Percentiles rank a stretch among this genome's conserved stretches.
Conservation (phyloP, 2,329 filamentous ascomycete genomes). For the Diaporthe australafricana region DNA sequence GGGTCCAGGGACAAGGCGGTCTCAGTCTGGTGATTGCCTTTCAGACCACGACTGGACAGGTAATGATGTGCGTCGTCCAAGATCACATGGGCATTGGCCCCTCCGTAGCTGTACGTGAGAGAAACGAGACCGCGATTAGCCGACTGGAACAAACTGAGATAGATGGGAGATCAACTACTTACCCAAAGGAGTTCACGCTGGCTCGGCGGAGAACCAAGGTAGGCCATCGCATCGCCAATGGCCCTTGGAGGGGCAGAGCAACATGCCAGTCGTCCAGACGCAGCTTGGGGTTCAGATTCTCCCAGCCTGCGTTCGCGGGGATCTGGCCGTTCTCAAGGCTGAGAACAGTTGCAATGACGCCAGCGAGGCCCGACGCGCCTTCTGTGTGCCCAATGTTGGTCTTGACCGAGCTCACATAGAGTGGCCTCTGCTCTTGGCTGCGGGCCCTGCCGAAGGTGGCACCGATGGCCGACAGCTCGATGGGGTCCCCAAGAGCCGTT, state of each 20-base stretch:
- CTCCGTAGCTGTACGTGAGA: too few relatives aligned
- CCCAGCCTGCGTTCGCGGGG: conserved; percentile 61
- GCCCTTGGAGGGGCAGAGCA: conserved; percentile 56
- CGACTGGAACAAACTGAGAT: too few relatives aligned
- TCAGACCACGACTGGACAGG: background rate
- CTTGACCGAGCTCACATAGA: conserved; percentile 51
- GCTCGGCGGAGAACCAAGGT: background rate
- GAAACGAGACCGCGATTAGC: too few relatives aligned
- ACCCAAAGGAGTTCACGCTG: background rate
- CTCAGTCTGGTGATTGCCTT: background rate
- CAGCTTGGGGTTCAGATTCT: conserved; percentile 61
- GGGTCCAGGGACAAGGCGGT: background rate
- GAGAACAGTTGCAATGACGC: too few relatives aligned
- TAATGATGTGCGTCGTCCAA: conserved; percentile 3
- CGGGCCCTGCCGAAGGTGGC: conserved; percentile 46
- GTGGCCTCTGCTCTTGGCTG: conserved; percentile 40
- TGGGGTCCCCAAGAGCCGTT: conserved; percentile 53
- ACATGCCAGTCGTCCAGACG: conserved; percentile 62
- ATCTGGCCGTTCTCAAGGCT: conserved; percentile 63
- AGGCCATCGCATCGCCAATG: background rate
- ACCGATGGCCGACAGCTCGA: conserved; percentile 56
- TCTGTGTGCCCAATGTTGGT: conserved; percentile 61
- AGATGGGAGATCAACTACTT: too few relatives aligned
- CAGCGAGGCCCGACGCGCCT: conserved; percentile 60
- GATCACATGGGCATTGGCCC: background rate